These are phyloP conservation scores for Strobilomyces dryophilus DNA, from an alignment of 768 basidiomycete genomes.

Conservation along the genomic window DNA sequence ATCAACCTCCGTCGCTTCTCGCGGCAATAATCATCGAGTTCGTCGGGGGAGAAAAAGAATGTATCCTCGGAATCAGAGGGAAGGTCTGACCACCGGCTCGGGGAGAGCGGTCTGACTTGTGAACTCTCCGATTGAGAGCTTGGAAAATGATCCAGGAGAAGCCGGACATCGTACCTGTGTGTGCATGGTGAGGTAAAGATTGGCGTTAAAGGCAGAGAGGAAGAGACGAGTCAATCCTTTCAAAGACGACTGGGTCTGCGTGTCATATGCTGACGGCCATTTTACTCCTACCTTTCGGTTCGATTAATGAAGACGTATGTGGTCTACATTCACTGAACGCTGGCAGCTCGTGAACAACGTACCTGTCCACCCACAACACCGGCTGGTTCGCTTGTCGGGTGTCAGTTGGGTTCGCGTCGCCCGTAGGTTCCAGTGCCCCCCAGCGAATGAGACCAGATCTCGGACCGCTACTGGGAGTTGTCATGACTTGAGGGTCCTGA, in stretches of 20 bases:
- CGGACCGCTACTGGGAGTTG: constrained; percentile 5
- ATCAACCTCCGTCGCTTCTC: constrained; percentile 65
- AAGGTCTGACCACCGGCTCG: constrained; percentile 77
- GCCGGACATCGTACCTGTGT: constrained; percentile 74
- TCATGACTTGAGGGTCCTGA: constrained; percentile 5
- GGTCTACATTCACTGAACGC: constrained; percentile 4
- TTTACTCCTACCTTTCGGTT: constrained; percentile 9
- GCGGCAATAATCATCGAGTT: constrained; percentile 60
- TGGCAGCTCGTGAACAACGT: constrained; percentile 36
- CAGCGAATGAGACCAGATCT: constrained; percentile 36
- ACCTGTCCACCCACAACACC: constrained; percentile 80
- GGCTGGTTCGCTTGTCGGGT: not conserved
- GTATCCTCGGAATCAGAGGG: constrained; percentile 84
- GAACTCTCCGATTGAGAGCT: not conserved
- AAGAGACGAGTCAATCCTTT: constrained; percentile 13
- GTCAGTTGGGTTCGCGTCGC: constrained; percentile 2
- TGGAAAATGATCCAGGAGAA: constrained; percentile 58
- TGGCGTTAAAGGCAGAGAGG: constrained; percentile 12
- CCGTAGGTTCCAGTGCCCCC: constrained; percentile 18
- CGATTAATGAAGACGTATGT: constrained; percentile 1
- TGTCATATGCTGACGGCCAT: constrained; percentile 6
- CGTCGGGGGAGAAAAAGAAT: constrained; percentile 70
- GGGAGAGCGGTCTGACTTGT: constrained; percentile 35
- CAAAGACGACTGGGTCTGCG: not conserved
- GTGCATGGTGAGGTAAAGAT: constrained; percentile 18